These are phyloP conservation scores for Fusarium pininemorale DNA, from an alignment of 2,329 filamentous ascomycete species.

Conservation along the genomic window DNA sequence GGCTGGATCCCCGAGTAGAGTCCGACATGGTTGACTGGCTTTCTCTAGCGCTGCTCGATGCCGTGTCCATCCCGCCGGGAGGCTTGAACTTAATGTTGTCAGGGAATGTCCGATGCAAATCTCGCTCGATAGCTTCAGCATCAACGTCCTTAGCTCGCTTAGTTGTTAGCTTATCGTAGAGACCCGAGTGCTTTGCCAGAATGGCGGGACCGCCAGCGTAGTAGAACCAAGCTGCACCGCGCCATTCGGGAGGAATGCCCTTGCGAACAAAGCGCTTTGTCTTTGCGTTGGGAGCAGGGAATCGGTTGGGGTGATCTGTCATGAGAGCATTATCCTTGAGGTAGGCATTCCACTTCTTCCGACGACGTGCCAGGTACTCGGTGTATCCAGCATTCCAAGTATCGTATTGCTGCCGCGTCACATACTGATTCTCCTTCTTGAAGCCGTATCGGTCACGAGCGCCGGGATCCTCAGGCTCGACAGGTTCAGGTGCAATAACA, in stretches of 20 bases:
- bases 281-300: constrained; percentile 82
- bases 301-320: constrained; percentile 76
- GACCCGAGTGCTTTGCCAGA: constrained; percentile 76
- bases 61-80: constrained; percentile 46
- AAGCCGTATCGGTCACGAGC: constrained; percentile 88
- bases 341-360: constrained; percentile 82
- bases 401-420: constrained; percentile 81
- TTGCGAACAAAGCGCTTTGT: constrained; percentile 92
- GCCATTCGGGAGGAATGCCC: constrained; percentile 91
- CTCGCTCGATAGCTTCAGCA: constrained; percentile 89
- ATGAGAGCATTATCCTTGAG: constrained; percentile 80
- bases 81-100: constrained; percentile 94
- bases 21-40: constrained; percentile 51
- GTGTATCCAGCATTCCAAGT: constrained; percentile 80
- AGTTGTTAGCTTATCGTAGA: constrained; percentile 77
- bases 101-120: constrained; percentile 92
- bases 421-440: constrained; percentile 84
- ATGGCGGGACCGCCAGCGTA: constrained; percentile 89
- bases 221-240: constrained; percentile 97
- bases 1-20: constrained; percentile 48
- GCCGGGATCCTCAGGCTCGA: constrained; percentile 58
- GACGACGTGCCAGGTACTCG: constrained; percentile 76
- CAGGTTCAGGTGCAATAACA: constrained; percentile 41
- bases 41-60: constrained; percentile 45
- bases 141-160: constrained; percentile 75